These are phyloP conservation scores for Curvularia hawaiiensis DNA, from an alignment of 2,329 filamentous ascomycete genomes.

Conservation along the genomic window DNA sequence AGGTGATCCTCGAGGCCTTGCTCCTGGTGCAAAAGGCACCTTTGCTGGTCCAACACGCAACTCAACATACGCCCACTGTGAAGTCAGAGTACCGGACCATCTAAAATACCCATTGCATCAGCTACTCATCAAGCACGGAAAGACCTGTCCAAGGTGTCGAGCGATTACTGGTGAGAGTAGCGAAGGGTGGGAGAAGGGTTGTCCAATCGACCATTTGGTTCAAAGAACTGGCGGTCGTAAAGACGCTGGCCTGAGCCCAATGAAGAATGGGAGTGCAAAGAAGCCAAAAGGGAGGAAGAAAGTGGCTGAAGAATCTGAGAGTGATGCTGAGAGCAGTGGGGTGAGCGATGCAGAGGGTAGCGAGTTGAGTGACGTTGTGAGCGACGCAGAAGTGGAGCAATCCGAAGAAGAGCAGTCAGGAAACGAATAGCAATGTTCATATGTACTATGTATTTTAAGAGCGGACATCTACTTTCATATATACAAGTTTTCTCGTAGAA, in stretches of 20 bases:
- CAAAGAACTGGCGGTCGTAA: conserved; percentile 62
- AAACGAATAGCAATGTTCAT: neutral
- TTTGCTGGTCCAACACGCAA: conserved; percentile 55
- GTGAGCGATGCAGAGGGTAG: conserved; percentile 20
- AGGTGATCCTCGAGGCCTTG: conserved; percentile 40
- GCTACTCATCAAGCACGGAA: conserved; percentile 66
- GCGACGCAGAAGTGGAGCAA: conserved; percentile 32
- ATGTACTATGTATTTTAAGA: neutral
- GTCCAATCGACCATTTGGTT: conserved; percentile 68
- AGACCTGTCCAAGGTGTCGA: conserved; percentile 63
- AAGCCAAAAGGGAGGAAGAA: conserved; percentile 23
- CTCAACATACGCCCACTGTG: conserved; percentile 64
- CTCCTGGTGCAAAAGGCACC: conserved; percentile 45
- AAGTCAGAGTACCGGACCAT: conserved; percentile 65
- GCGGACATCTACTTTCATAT: conserved; percentile 3
- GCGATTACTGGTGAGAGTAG: conserved; percentile 66
- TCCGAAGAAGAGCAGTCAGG: conserved; percentile 10
- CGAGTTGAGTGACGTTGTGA: conserved; percentile 33
- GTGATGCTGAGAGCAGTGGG: conserved; percentile 30
- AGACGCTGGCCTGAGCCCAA: conserved; percentile 30
- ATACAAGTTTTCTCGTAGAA: conserved; percentile 2
- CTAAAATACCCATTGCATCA: conserved; percentile 68
- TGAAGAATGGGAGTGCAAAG: conserved; percentile 21
- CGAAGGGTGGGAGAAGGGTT: conserved; percentile 67
- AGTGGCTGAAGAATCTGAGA: conserved; percentile 29